Evolutionary conservation across 1,139 yeast species (phyloP).

Genomic region (Saccharomyces hybrid): DNA sequence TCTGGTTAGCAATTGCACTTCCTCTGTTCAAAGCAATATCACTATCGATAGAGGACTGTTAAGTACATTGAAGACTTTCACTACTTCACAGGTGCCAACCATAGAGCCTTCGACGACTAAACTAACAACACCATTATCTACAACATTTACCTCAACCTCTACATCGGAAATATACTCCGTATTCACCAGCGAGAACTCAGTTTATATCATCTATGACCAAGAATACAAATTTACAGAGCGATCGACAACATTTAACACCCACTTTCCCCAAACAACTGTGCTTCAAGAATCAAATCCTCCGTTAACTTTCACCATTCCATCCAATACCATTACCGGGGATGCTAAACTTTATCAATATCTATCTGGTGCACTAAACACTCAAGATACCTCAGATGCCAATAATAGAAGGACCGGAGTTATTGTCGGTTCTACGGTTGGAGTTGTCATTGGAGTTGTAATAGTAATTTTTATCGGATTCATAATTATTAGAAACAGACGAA

Average conservation of each 20-base stretch:
- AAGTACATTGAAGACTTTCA: not conserved
- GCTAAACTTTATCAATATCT: constrained; percentile 6
- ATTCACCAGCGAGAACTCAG: not conserved
- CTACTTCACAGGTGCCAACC: not conserved
- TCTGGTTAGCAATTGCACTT: not conserved
- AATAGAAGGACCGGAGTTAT: constrained; percentile 6
- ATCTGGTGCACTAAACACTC: constrained; percentile 5
- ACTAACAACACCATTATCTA: not conserved
- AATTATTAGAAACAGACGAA: not conserved
- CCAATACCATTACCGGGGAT: constrained; percentile 2
- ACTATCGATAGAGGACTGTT: not conserved
- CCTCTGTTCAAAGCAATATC: not conserved
- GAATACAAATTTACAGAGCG: constrained; percentile 8
- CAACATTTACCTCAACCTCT: not conserved
- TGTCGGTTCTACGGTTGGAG: constrained; percentile 7
- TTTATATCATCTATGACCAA: constrained; percentile 4
- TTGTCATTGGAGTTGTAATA: not conserved
- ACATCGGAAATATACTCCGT: not conserved
- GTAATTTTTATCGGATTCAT: constrained; percentile 3
- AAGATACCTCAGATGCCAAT: not conserved
- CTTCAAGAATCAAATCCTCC: not conserved
- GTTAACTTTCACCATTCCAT: constrained; percentile 2
- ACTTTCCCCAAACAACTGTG: constrained; percentile 3
- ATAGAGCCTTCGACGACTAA: not conserved
- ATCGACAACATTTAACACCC: constrained; percentile 7